phyloP scores from a whole-genome alignment of 768 basidiomycete genomes.

The Cyclocybe aegerita region DNA sequence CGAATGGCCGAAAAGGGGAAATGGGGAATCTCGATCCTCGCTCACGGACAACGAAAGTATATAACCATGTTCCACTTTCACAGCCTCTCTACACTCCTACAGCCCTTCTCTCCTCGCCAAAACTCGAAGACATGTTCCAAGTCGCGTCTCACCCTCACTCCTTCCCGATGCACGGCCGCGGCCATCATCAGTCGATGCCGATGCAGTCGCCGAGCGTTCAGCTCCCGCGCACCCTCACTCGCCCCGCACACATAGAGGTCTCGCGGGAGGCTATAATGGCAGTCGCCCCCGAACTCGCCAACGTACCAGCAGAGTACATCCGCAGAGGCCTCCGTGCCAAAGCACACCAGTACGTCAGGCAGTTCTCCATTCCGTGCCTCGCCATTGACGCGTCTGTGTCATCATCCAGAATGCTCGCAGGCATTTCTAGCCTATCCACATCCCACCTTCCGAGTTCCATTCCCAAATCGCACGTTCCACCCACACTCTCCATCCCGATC shows the following conservation, averaged over 20 bases:
- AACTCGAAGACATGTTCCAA: slow-evolving; percentile 40
- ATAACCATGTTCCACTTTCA: slow-evolving; percentile 32
- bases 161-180: slow-evolving; percentile 37
- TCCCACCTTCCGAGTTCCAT: slow-evolving; percentile 64
- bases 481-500: slow-evolving; percentile 51
- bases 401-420: slow-evolving; percentile 49
- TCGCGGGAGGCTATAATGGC: slow-evolving; percentile 57
- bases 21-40: slow-evolving; percentile 30
- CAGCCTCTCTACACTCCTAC: slow-evolving; percentile 36
- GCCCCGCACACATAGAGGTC: slow-evolving; percentile 59
- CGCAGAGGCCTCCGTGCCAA: slow-evolving; percentile 54
- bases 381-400: slow-evolving; percentile 15
- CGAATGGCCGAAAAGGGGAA: slow-evolving; percentile 35
- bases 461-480: slow-evolving; percentile 62
- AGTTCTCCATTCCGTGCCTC: slow-evolving; percentile 14
- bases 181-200: slow-evolving; percentile 28
- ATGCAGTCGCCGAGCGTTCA: slow-evolving; percentile 42
- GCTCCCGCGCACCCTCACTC: slow-evolving; percentile 69
- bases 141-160: slow-evolving; percentile 43
- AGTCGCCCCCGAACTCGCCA: slow-evolving; percentile 65
- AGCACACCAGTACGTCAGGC: slow-evolving; percentile 38
- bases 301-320: slow-evolving; percentile 69
- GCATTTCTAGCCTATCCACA: slow-evolving; percentile 48
- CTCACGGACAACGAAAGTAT: slow-evolving; percentile 26
- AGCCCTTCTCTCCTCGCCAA: slow-evolving; percentile 3